phyloP scores from a whole-genome alignment of 2,329 filamentous ascomycete species.

The Epichloe gansuensis region DNA sequence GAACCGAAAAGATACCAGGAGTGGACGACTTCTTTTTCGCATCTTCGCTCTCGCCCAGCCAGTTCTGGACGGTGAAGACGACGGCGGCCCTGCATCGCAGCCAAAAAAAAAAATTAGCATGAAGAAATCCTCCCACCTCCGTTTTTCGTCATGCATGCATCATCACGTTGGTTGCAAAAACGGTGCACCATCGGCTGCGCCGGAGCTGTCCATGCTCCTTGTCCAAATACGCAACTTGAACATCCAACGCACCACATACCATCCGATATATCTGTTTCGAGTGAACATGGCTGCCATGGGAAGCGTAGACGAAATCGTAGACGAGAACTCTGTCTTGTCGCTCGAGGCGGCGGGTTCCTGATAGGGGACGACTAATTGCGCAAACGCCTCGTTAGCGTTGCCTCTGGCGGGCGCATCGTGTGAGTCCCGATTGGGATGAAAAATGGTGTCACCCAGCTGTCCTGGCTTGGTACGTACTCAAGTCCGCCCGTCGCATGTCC shows the following conservation, averaged over 20 bases:
- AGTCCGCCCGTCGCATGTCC: conserved; percentile 31
- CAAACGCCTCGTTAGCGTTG: background rate
- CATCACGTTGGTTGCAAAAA: too few species aligned
- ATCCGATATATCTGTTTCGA: conserved; percentile 68
- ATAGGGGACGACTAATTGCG: conserved; percentile 66
- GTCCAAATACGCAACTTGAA: background rate
- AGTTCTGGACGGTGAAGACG: conserved; percentile 61
- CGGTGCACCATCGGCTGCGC: too few species aligned
- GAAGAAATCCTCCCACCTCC: background rate
- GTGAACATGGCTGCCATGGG: conserved; percentile 96
- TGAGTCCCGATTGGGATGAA: background rate
- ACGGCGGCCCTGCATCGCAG: conserved; percentile 49
- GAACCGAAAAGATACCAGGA: conserved; percentile 57
- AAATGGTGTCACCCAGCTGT: background rate
- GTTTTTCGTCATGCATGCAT: too few species aligned
- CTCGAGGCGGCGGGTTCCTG: conserved; percentile 58
- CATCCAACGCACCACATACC: conserved; percentile 28
- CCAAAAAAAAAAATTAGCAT: conserved; percentile 6
- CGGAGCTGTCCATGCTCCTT: too few species aligned
- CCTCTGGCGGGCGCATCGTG: background rate
- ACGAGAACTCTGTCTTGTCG: conserved; percentile 55
- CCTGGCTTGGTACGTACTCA: conserved; percentile 23
- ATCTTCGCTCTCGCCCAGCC: conserved; percentile 63
- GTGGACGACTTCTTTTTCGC: conserved; percentile 51
- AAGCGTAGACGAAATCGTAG: conserved; percentile 62